phyloP scores from a whole-genome alignment of 352 stramenopile species.

The Thalassiosira hispida region DNA sequence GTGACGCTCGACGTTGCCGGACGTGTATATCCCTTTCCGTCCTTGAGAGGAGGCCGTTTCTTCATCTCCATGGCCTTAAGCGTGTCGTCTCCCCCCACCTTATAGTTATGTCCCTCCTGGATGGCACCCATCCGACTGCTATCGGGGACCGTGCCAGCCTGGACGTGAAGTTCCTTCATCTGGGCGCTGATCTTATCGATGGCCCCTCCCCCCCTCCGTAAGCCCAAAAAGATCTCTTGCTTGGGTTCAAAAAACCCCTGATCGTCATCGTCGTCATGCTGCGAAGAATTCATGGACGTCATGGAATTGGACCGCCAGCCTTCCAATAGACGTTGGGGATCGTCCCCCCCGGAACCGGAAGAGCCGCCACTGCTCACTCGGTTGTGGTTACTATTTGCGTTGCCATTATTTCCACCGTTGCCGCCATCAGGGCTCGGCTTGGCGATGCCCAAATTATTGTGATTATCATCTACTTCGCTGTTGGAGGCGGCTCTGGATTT shows the following conservation, averaged over 20 bases:
- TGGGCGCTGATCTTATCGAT: conserved; percentile 22
- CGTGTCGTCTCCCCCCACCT: conserved; percentile 9
- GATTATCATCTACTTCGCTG: not conserved
- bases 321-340: not conserved
- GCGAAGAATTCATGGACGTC: not conserved
- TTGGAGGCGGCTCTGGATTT: not conserved
- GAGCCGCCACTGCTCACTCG: not conserved
- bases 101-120: not conserved
- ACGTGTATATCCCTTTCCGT: conserved; percentile 2
- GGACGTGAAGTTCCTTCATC: conserved; percentile 43
- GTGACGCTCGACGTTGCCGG: conserved; percentile 30
- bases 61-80: not conserved
- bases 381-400: too few species aligned
- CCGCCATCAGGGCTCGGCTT: not conserved
- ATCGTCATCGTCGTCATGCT: conserved; percentile 15
- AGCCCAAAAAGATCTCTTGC: conserved; percentile 41
- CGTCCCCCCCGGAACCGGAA: not conserved
- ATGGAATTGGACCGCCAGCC: not conserved
- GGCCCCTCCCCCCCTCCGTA: not conserved
- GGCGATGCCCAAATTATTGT: not conserved
- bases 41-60: not conserved
- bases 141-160: not conserved
- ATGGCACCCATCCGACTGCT: not conserved
- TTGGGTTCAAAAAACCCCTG: conserved; percentile 26
- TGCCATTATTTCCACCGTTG: not conserved